Percentiles rank a stretch among this genome's conserved stretches.
Evolutionary conservation across 768 basidiomycete genomes (phyloP).

Genomic region (Boletales sp.): DNA sequence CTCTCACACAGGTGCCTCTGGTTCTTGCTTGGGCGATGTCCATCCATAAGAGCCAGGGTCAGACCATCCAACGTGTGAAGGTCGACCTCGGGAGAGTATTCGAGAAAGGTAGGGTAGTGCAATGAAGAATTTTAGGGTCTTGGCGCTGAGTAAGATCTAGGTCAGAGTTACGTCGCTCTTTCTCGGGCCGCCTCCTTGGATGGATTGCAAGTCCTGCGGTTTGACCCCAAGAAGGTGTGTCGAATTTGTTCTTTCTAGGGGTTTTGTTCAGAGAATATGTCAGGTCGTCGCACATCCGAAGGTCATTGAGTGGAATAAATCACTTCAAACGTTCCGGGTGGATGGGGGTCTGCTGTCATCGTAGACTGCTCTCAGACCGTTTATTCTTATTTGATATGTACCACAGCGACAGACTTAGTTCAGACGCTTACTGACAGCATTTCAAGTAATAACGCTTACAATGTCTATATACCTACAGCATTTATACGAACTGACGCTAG

Average conservation of each 20-base stretch:
- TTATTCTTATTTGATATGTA: constrained; percentile 13
- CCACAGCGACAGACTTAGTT: not conserved
- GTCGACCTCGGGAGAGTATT: constrained; percentile 67
- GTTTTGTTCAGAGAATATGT: not conserved
- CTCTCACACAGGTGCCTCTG: constrained; percentile 52
- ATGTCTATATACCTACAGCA: not conserved
- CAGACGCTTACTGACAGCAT: not conserved
- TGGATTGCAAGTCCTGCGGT: constrained; percentile 51
- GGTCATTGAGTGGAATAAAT: constrained; percentile 42
- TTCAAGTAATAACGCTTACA: too few species aligned
- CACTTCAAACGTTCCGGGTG: constrained; percentile 7
- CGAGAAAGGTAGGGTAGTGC: constrained; percentile 41
- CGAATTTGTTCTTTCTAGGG: not conserved
- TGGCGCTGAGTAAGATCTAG: constrained; percentile 17
- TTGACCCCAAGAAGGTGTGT: constrained; percentile 48
- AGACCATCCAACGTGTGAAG: constrained; percentile 64
- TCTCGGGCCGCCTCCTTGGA: constrained; percentile 53
- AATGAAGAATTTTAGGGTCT: too few species aligned
- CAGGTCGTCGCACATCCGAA: constrained; percentile 44
- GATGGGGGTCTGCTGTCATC: not conserved
- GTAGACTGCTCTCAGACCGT: not conserved
- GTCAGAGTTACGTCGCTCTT: constrained; percentile 48
- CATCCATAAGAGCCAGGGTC: constrained; percentile 77
- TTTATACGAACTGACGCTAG: not conserved
- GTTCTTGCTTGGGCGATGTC: constrained; percentile 78